A percentile compares a stretch with the other conserved stretches of the same genome.
These are phyloP conservation scores for Rhodosporidiobolus sp. DNA, from an alignment of 768 basidiomycete genomes.

Conservation along the genomic window DNA sequence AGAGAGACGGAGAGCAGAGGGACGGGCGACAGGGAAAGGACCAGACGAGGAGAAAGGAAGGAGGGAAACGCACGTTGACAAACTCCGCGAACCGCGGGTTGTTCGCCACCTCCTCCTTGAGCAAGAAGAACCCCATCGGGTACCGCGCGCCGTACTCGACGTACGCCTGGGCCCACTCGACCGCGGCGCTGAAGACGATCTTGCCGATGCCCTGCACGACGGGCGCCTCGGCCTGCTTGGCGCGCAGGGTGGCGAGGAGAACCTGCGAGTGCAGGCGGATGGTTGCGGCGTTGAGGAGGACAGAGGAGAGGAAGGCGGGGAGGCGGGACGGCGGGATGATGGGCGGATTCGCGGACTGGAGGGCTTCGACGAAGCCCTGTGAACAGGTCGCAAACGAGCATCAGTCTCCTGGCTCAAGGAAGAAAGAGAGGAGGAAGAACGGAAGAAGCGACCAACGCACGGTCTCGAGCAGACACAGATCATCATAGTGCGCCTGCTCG, in stretches of 20 bases:
- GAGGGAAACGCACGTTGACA: conserved; percentile 64
- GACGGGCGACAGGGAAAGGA: neutral
- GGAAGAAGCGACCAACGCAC: conserved; percentile 51
- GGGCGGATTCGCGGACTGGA: conserved; percentile 69
- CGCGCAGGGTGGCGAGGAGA: conserved; percentile 79
- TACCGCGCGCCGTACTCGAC: conserved; percentile 59
- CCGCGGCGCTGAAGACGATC: conserved; percentile 78
- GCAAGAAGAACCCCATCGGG: conserved; percentile 75
- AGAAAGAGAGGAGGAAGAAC: no score
- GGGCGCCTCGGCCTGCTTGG: conserved; percentile 78
- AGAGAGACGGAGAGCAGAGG: no score
- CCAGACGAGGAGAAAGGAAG: conserved; percentile 41
- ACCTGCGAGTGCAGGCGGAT: conserved; percentile 77
- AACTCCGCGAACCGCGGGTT: conserved; percentile 80
- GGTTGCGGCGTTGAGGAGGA: conserved; percentile 84
- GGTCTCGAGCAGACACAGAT: conserved; percentile 76
- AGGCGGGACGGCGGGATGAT: conserved; percentile 62
- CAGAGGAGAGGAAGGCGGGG: conserved; percentile 80
- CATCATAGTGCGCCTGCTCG: conserved; percentile 84
- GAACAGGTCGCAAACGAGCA: no score
- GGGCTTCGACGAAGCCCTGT: conserved; percentile 72
- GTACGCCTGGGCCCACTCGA: conserved; percentile 82
- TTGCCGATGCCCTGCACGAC: conserved; percentile 84
- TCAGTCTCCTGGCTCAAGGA: neutral
- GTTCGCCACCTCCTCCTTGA: conserved; percentile 78